Evolutionary conservation across 805 yeast genomes (phyloP).

Genomic region (Maudiozyma pseudohumilis): DNA sequence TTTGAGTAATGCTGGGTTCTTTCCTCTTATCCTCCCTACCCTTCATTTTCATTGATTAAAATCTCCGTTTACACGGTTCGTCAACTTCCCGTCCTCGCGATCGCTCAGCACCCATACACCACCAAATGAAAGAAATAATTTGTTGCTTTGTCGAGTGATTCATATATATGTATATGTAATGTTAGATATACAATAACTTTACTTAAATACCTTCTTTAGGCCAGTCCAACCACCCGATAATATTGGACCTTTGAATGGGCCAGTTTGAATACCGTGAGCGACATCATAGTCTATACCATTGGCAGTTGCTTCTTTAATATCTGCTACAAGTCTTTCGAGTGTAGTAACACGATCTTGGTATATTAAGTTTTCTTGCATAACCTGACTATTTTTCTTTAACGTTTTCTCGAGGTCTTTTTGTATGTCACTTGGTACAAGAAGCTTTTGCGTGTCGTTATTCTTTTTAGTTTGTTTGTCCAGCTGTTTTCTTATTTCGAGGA

Average conservation of each 20-base stretch:
- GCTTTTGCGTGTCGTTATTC: constrained; percentile 20
- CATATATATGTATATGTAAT: neutral
- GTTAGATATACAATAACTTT: neutral
- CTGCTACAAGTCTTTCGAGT: constrained; percentile 34
- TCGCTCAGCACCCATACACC: neutral
- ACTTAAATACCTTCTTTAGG: constrained; percentile 8
- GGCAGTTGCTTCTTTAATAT: constrained; percentile 26
- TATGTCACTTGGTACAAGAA: constrained; percentile 29
- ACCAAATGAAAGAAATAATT: neutral
- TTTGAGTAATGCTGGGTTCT: no score
- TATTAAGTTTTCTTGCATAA: constrained; percentile 50
- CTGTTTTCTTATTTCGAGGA: constrained; percentile 36
- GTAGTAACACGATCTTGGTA: constrained; percentile 43
- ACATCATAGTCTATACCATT: constrained; percentile 3
- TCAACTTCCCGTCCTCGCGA: no score
- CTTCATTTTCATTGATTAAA: no score
- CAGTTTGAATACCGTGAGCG: neutral
- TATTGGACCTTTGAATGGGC: constrained; percentile 5
- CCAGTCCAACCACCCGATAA: constrained; percentile 14
- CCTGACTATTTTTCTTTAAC: constrained; percentile 51
- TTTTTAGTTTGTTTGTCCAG: constrained; percentile 28
- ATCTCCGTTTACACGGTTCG: no score
- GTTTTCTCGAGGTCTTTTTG: constrained; percentile 46
- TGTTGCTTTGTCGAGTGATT: neutral
- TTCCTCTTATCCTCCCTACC: no score